Evolutionary conservation across 2,329 filamentous ascomycete species (phyloP), one percentile per base, ranked within the genome.

Genomic region (Sporothrix inflata): DNA sequence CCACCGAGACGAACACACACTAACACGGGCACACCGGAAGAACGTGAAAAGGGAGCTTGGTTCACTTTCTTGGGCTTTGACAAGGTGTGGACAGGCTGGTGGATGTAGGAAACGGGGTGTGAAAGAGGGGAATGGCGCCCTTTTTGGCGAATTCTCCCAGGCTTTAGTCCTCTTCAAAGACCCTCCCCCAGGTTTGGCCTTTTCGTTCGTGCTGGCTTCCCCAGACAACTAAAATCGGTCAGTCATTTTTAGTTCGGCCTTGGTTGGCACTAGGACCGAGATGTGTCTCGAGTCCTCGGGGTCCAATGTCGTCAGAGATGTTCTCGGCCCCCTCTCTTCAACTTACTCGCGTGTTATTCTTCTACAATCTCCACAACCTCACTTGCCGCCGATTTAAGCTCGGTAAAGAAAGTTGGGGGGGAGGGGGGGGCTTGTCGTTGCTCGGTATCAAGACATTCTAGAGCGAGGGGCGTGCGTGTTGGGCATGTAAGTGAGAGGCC

Each of bases 101-200:
- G 60, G 21, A 27, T 65, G 38, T 12, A 12, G 14, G 19, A 65
- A 27, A 21, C 11, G 12, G 21, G 21, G 21, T 27, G 38, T 19
- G 19, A 66, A 66, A 51, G 63, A 67, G 65, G 65, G 65, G 61
- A 53, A 67, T n/a, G 19, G 45, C 65, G 65, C 9, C 12, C 42
- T 34, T 34, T 49, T n/a, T 51, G 45, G 45, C 65, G 45, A 53
- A 4, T 67, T 67, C 2, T 49, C 1, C 27, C 11, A 24, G 63
- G 63, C 63, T n/a, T 34, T 66, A 34, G 42, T 34, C 30, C 27
- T 30, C 24, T 49, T 49, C 16, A 27, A 34, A 5, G 45, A 38
- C 45, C 65, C 19, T 42, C 38, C n/a, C 9, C 57, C 11, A 16
- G 38, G 21, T 9, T 65, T 45, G 55, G 30, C 19, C 16, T 42